A percentile compares a stretch with the other conserved stretches of the same genome.
Conservation (phyloP, 2,329 filamentous ascomycete genomes). For the Phymatotrichopsis omnivora region DNA sequence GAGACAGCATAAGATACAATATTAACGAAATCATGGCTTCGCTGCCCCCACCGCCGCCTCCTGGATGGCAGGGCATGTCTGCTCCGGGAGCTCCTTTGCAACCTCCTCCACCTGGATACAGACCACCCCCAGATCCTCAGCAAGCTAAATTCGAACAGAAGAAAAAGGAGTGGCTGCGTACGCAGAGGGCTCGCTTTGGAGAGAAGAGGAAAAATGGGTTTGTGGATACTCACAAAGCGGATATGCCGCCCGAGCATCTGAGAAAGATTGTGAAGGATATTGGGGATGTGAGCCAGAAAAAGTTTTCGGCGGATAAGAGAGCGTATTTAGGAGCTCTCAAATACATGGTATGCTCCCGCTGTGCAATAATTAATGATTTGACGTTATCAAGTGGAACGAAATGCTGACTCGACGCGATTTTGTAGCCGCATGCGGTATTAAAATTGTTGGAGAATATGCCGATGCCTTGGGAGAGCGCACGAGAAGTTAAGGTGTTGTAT, state of each 20-base stretch:
- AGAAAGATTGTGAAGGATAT: constrained; percentile 98
- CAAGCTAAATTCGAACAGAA: constrained; percentile 94
- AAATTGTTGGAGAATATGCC: constrained; percentile 99
- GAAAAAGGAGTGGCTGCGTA: constrained; percentile 96
- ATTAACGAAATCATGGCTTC: constrained; percentile 44
- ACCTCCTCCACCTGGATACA: constrained; percentile 74
- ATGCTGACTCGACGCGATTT: constrained; percentile 27
- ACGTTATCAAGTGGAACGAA: constrained; percentile 16
- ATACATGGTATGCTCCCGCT: constrained; percentile 58
- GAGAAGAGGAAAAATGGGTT: constrained; percentile 96
- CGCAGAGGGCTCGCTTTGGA: constrained; percentile 82
- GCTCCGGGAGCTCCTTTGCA: constrained; percentile 39
- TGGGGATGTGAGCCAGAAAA: constrained; percentile 97
- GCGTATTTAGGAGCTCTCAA: constrained; percentile 95
- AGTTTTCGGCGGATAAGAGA: constrained; percentile 96
- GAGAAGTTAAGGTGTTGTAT: constrained; percentile 95
- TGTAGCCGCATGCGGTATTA: constrained; percentile 73
- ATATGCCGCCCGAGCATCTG: constrained; percentile 96
- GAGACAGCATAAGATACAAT: too few species aligned
- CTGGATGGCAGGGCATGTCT: constrained; percentile 48
- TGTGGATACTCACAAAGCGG: constrained; percentile 94
- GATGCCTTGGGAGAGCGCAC: constrained; percentile 96
- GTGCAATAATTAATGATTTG: constrained; percentile 14
- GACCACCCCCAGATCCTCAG: constrained; percentile 68
- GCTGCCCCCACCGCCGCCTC: constrained; percentile 56